Conservation (phyloP, 176 grass and related monocot genomes). For the Metroxylon sagu region DNA sequence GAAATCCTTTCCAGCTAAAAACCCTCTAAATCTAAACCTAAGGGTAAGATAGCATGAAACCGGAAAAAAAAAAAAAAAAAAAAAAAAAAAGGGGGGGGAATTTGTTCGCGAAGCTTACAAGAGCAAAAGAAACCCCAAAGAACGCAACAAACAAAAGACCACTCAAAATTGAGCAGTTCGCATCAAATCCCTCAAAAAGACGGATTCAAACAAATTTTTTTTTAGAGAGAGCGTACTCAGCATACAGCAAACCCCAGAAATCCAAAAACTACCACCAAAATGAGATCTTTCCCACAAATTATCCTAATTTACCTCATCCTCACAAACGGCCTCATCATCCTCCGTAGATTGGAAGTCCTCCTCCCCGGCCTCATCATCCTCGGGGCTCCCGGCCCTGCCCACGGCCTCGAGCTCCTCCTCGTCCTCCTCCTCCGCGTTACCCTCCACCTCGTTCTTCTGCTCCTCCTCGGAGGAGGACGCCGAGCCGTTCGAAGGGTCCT, state of each 20-base stretch:
- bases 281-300: neutral
- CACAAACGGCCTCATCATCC: constrained; percentile 37
- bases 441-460: constrained; percentile 19
- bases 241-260: constrained; percentile 3
- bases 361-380: constrained; percentile 16
- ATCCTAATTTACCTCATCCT: constrained; percentile 30
- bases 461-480: constrained; percentile 18
- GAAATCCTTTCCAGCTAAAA: too few species aligned
- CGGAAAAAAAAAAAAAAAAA: too few species aligned
- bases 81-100: too few species aligned
- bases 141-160: neutral
- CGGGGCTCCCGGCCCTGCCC: constrained; percentile 26
- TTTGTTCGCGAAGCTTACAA: too few species aligned
- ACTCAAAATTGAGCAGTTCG: neutral
- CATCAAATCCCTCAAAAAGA: neutral
- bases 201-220: neutral
- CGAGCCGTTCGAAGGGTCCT: neutral
- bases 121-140: too few species aligned
- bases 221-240: neutral
- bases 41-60: too few species aligned
- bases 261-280: too few species aligned
- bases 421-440: constrained; percentile 29
- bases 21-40: too few species aligned
- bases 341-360: constrained; percentile 42
- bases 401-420: constrained; percentile 75